phyloP scores from a whole-genome alignment of 1,284 basidiomycete genomes.

The Rhizopogon parksii region DNA sequence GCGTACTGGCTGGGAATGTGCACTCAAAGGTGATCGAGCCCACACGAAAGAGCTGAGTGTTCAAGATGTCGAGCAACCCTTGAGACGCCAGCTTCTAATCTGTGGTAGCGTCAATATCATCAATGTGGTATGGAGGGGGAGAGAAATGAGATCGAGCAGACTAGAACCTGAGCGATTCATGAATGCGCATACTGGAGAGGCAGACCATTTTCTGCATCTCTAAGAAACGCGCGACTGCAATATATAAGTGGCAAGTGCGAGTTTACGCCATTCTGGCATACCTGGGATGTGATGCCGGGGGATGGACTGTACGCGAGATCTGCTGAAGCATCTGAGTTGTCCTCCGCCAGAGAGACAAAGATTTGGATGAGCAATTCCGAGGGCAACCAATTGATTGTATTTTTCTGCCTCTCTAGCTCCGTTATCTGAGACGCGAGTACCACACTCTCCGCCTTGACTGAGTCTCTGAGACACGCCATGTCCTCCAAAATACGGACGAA shows the following conservation, averaged over 20 bases:
- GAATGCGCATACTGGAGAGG: slow-evolving; percentile 25
- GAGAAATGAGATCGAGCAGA: slow-evolving; percentile 32
- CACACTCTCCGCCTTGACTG: slow-evolving; percentile 28
- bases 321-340: slow-evolving; percentile 13
- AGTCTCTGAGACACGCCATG: slow-evolving; percentile 32
- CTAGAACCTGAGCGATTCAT: slow-evolving; percentile 30
- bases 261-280: slow-evolving; percentile 40
- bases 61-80: slow-evolving; percentile 19
- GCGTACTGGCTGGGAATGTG: slow-evolving; percentile 23
- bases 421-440: slow-evolving; percentile 22
- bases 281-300: slow-evolving; percentile 38
- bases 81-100: slow-evolving; percentile 12
- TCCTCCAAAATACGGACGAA: slow-evolving; percentile 34
- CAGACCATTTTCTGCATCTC: slow-evolving; percentile 23
- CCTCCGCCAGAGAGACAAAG: slow-evolving; percentile 30
- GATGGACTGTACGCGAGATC: slow-evolving; percentile 23
- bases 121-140: slow-evolving; percentile 11
- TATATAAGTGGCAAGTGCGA: slow-evolving; percentile 33
- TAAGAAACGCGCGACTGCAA: slow-evolving; percentile 39
- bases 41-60: slow-evolving; percentile 23
- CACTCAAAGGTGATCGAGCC: slow-evolving; percentile 33
- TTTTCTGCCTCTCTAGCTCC: slow-evolving; percentile 32
- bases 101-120: slow-evolving; percentile 9
- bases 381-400: slow-evolving; percentile 45
- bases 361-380: slow-evolving; percentile 41